phyloP scores from a whole-genome alignment of 2,329 filamentous ascomycete genomes.

The Didymosphaeria variabile region DNA sequence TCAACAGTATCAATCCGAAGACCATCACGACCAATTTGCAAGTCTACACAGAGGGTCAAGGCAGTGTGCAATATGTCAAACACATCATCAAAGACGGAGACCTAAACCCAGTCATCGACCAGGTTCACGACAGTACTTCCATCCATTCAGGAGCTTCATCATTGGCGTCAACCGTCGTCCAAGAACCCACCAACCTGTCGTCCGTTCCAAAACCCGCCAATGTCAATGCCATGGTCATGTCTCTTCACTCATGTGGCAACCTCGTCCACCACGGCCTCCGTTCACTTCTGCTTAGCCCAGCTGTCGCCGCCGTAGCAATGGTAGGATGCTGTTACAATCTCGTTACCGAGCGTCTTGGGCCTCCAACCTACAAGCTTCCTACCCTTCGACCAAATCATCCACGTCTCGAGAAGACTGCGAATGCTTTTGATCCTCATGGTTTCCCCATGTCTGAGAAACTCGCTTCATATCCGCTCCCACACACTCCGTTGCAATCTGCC shows the following conservation, averaged over 20 bases:
- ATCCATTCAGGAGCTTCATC: conserved; percentile 37
- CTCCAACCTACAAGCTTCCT: conserved; percentile 85
- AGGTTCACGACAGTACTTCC: conserved; percentile 62
- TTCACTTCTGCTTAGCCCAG: conserved; percentile 82
- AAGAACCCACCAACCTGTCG: conserved; percentile 37
- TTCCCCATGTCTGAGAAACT: conserved; percentile 89
- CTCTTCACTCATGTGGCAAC: conserved; percentile 96
- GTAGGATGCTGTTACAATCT: conserved; percentile 99
- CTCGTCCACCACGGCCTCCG: conserved; percentile 94
- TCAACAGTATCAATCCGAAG: conserved; percentile 10
- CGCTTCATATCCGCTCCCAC: conserved; percentile 55
- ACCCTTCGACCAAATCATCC: conserved; percentile 77
- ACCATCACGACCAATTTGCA: conserved; percentile 46
- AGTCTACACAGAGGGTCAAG: conserved; percentile 67
- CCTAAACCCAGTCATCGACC: conserved; percentile 70
- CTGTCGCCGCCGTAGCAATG: conserved; percentile 89
- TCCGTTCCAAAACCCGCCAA: conserved; percentile 41
- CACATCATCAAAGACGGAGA: conserved; percentile 78
- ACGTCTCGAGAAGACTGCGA: conserved; percentile 73
- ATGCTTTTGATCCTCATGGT: conserved; percentile 83
- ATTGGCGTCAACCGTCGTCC: conserved; percentile 27
- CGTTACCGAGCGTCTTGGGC: conserved; percentile 86
- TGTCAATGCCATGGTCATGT: conserved; percentile 80
- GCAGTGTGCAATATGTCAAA: conserved; percentile 79
- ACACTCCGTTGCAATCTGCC: conserved; percentile 19